Base-by-base conservation (phyloP, 345 rosid species). In the Ailanthus altissimus region DNA sequence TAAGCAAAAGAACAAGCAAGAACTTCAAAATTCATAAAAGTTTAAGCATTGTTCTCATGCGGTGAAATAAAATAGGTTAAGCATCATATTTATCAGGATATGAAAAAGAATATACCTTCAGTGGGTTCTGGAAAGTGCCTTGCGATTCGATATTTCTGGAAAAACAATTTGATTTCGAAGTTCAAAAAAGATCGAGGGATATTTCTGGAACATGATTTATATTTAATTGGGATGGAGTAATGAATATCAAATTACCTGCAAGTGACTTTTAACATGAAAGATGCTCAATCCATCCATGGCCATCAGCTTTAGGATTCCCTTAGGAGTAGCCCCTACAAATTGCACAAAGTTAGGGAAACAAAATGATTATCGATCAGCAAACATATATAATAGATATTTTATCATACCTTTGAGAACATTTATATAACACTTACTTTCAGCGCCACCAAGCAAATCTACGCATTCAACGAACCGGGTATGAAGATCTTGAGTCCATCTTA, bases 401-500 rank as follows among this genome's bases (percentile, higher is more conserved):
- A 18, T 49, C 14, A 49, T 14, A 20, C 5, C 9, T 14, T n/a
- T 59, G 67, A 66, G 25, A 63, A 49, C 6, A 36, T 53, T 47
- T 20, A 4, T 16, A 12, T 21, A 38, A 57, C 12, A 57, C 72
- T 70, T 66, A 78, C 88, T 85, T 47, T 80, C 79, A 50, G 79
- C 76, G 40, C 84, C 85, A 32, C 85, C 82, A 25, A 78, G 82
- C 58, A 14, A 70, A 75, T 80, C 50, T 23, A 82, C 84, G n/a
- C 82, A 73, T 51, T 77, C 79, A 23, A 77, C 83, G n/a, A 85
- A 85, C 49, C 80, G 79, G 43, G 53, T 72, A 69, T 85, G 84
- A 74, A 82, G 82, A 75, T 82, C 80, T 36, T 49, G 74, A 32
- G 78, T 82, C 87, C 87, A 85, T 77, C 68, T 80, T 61, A 82